Evolutionary conservation across 2,329 filamentous ascomycete species (phyloP).

Genomic region (Myriosclerotinia duriaeana): DNA sequence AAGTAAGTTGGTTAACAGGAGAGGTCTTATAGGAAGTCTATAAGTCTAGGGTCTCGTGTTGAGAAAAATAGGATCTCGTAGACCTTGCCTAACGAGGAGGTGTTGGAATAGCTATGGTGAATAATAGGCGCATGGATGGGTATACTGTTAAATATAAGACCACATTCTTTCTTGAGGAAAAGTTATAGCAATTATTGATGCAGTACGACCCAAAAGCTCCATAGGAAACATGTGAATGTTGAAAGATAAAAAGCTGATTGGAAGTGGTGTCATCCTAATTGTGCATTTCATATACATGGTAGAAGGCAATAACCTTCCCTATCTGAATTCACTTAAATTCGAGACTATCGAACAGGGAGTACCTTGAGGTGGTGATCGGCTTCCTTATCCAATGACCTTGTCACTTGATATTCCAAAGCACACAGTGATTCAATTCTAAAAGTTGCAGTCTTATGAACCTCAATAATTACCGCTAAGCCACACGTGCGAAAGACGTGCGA

Average conservation of each 20-base stretch:
- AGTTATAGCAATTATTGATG: slow-evolving; percentile 1
- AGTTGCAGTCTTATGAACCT: neutral
- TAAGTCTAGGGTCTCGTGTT: neutral
- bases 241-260: neutral
- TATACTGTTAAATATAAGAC: neutral
- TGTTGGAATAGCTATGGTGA: neutral
- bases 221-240: slow-evolving; percentile 2
- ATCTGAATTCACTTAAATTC: neutral
- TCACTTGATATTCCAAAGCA: slow-evolving; percentile 21
- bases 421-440: neutral
- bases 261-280: neutral
- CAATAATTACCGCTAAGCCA: neutral
- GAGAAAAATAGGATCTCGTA: neutral
- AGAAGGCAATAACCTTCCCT: neutral
- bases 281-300: neutral
- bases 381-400: neutral
- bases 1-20: neutral
- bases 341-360: neutral
- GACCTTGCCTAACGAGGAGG: neutral
- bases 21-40: neutral
- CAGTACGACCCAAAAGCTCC: slow-evolving; percentile 1
- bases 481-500: slow-evolving; percentile 22
- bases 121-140: neutral
- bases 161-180: neutral
- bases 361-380: neutral